Evolutionary conservation across 2,329 filamentous ascomycete species (phyloP).

Genomic region (Fusarium mexicanum): DNA sequence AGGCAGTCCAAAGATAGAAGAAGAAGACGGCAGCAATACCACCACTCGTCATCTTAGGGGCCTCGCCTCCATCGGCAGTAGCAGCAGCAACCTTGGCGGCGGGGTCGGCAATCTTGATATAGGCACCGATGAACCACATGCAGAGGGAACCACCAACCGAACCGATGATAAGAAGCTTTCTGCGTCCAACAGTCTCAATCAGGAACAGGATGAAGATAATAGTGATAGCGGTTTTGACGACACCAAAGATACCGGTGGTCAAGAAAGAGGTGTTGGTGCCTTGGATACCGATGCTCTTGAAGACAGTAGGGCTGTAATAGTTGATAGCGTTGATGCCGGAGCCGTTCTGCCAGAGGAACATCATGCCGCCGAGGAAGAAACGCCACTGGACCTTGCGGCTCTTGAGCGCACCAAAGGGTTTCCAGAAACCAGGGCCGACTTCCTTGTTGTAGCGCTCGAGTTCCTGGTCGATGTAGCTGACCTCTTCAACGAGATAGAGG

Average conservation of each 20-base stretch:
- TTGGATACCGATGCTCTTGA: slow-evolving; percentile 58
- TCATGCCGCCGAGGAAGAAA: slow-evolving; percentile 76
- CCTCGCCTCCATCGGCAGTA: slow-evolving; percentile 37
- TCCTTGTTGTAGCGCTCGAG: slow-evolving; percentile 70
- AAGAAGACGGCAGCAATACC: slow-evolving; percentile 74
- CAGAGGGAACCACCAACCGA: slow-evolving; percentile 69
- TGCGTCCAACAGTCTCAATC: slow-evolving; percentile 67
- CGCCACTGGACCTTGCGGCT: slow-evolving; percentile 71
- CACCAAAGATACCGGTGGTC: slow-evolving; percentile 79
- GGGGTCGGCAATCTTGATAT: slow-evolving; percentile 61
- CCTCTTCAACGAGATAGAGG: slow-evolving; percentile 77
- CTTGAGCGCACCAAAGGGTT: slow-evolving; percentile 69
- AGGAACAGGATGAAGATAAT: slow-evolving; percentile 75
- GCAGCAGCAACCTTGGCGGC: slow-evolving; percentile 36
- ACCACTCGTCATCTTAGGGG: slow-evolving; percentile 49
- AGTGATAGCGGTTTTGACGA: slow-evolving; percentile 76
- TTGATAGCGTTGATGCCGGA: slow-evolving; percentile 81
- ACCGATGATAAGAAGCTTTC: slow-evolving; percentile 71
- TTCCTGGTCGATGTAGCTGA: slow-evolving; percentile 75
- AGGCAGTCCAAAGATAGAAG: slow-evolving; percentile 65
- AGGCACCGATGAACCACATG: slow-evolving; percentile 68
- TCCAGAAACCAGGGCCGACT: slow-evolving; percentile 80
- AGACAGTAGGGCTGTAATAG: slow-evolving; percentile 66
- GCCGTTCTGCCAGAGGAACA: slow-evolving; percentile 84
- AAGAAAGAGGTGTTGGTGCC: slow-evolving; percentile 57